phyloP scores from a whole-genome alignment of 192 early-diverging fungal species.

The Backusella tuberculispora region DNA sequence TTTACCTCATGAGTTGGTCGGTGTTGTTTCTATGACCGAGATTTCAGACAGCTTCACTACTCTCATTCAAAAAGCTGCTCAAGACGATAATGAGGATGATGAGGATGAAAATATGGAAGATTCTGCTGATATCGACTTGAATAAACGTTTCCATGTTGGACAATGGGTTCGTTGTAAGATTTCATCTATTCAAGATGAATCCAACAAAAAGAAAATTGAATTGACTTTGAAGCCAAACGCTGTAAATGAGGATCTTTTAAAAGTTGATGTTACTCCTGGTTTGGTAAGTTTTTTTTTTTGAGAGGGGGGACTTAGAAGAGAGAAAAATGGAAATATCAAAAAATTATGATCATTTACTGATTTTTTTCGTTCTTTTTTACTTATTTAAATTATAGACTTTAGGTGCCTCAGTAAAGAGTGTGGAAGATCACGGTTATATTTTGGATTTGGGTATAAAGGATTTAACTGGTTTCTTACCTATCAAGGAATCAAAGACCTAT shows the following conservation, averaged over 20 bases:
- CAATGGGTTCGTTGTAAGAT: constrained; percentile 83
- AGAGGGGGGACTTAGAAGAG: background rate
- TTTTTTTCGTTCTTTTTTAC: background rate
- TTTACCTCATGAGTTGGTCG: constrained; percentile 84
- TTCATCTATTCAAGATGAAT: constrained; percentile 40
- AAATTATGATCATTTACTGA: background rate
- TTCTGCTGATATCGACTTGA: constrained; percentile 54
- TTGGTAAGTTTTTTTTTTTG: constrained; percentile 46
- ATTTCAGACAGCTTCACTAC: constrained; percentile 76
- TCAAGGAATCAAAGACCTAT: constrained; percentile 67
- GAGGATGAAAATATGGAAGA: constrained; percentile 41
- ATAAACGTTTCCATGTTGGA: constrained; percentile 74
- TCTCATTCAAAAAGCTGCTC: constrained; percentile 69
- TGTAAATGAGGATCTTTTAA: constrained; percentile 73
- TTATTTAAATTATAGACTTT: constrained; percentile 47
- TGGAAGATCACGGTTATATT: constrained; percentile 95
- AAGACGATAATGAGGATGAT: constrained; percentile 58
- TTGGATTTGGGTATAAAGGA: constrained; percentile 72
- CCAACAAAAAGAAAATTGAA: constrained; percentile 60
- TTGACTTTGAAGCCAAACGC: constrained; percentile 79
- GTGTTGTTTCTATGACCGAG: constrained; percentile 86
- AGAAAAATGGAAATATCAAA: background rate
- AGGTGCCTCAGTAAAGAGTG: constrained; percentile 71
- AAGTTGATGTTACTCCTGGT: constrained; percentile 70
- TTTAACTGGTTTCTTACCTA: constrained; percentile 75